Base-by-base conservation (phyloP, 345 rosid genomes). In the Dovyalis caffra region DNA sequence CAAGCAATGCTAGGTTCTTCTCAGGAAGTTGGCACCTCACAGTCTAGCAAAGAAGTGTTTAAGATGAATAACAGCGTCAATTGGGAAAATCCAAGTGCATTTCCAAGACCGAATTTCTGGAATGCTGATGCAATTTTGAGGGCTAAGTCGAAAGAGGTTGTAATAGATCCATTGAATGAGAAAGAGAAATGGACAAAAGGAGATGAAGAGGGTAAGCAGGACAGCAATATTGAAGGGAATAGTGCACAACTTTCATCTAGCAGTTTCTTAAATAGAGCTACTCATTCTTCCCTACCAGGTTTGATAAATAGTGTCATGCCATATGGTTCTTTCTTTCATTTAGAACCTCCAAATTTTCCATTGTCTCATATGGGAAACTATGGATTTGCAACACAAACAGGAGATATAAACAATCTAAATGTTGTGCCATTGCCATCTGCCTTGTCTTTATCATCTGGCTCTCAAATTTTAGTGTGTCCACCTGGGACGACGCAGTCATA, bases 341-440 rank as follows among this genome's bases (percentile, higher is more conserved):
- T 87, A 56, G 96, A 86, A 28, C 84, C 86, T 75, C 80, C 84
- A 10, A 85, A 34, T 79, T 83, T 83, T 38, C 81, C 80, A 57
- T 62, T 73, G 28, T 64, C 82, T 66, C 76, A 80, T 45, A 35
- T 77, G 28, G 83, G 79, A 70, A 79, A 81, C 73, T 79, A 82
- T 73, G 89, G 74, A 68, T 69, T 82, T 71, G 57, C 74, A 58
- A 32, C 82, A 31, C 81, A 77, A 33, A 33, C 74, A 28, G 86
- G 79, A 75, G 85, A 84, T 29, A 49, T 51, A 20, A 79, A 83
- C 29, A 77, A 79, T 76, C 72, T 81, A 35, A 86, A 89, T 78
- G 78, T 79, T 71, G 78, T 85, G 33, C 87, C 89, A 29, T 79
- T 86, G 79, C 87, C 91, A 65, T 85, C 90, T 31, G 35, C 85